phyloP scores from a whole-genome alignment of 2,329 filamentous ascomycete genomes.

The Ilyonectria robusta region DNA sequence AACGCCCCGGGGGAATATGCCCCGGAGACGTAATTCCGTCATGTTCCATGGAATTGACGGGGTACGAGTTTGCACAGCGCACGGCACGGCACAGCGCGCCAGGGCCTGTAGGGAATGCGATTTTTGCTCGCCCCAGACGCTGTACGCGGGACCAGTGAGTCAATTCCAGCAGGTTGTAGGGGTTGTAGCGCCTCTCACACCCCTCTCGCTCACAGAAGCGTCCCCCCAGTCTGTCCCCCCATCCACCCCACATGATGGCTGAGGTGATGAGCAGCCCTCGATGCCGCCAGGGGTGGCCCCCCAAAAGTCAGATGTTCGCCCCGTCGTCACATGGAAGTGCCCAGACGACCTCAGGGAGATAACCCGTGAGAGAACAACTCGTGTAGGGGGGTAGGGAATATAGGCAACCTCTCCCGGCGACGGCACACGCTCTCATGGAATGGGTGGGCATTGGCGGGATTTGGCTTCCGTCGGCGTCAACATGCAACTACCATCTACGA shows the following conservation, averaged over 20 bases:
- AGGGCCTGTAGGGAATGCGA: conserved; percentile 1
- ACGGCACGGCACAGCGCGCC: neutral
- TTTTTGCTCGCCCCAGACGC: conserved; percentile 8
- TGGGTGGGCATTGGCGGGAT: neutral
- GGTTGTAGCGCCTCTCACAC: neutral
- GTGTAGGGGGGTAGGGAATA: neutral
- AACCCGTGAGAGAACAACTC: conserved; percentile 11
- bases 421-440: neutral
- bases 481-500: neutral
- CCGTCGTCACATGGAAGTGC: conserved; percentile 25
- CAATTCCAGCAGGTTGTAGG: conserved; percentile 9
- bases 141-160: conserved; percentile 20
- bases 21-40: neutral
- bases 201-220: conserved; percentile 25
- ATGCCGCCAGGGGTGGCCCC: conserved; percentile 19
- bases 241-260: conserved; percentile 30
- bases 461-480: neutral
- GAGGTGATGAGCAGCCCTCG: conserved; percentile 27
- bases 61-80: neutral
- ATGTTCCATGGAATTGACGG: neutral
- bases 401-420: neutral
- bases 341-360: conserved; percentile 19
- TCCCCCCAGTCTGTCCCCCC: conserved; percentile 9
- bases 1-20: neutral
- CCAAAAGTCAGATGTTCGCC: conserved; percentile 31